Conservation (phyloP, 306 rosid genomes). For the Aeschynomene evenia region DNA sequence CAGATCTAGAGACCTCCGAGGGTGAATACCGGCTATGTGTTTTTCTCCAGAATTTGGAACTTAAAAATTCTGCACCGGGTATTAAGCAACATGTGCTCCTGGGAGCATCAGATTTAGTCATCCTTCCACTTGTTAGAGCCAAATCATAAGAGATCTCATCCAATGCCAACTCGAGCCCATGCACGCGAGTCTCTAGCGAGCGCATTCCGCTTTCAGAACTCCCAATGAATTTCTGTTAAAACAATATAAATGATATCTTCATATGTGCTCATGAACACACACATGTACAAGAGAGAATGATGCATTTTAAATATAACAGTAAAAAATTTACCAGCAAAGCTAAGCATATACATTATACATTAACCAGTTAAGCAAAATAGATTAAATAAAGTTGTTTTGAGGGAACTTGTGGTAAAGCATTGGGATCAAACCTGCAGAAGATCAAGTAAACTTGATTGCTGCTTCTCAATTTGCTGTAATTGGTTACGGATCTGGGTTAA, state of each 20-base stretch:
- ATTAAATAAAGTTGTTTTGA: background rate
- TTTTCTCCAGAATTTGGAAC: conserved; percentile 74
- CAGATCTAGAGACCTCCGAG: conserved; percentile 41
- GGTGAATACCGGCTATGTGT: conserved; percentile 50
- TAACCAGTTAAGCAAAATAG: background rate
- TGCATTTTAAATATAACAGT: background rate
- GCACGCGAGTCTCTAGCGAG: conserved; percentile 72
- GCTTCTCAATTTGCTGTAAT: conserved; percentile 75
- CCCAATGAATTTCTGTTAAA: conserved; percentile 71
- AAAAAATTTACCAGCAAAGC: background rate
- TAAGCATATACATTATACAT: background rate
- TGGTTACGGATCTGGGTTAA: conserved; percentile 66
- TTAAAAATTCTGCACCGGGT: conserved; percentile 70
- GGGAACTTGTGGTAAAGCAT: conserved; percentile 6
- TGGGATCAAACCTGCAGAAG: conserved; percentile 75
- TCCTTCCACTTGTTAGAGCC: conserved; percentile 77
- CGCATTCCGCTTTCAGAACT: conserved; percentile 84
- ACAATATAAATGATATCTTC: background rate
- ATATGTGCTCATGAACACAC: background rate
- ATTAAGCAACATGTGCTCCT: conserved; percentile 57
- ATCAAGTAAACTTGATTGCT: conserved; percentile 71
- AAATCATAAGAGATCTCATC: conserved; percentile 84
- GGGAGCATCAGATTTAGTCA: conserved; percentile 44
- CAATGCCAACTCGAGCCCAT: conserved; percentile 72
- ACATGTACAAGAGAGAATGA: background rate